These are phyloP conservation scores for Ampelocalamus luodianensis DNA, from an alignment of 176 grass and related monocot species.

Conservation along the genomic window DNA sequence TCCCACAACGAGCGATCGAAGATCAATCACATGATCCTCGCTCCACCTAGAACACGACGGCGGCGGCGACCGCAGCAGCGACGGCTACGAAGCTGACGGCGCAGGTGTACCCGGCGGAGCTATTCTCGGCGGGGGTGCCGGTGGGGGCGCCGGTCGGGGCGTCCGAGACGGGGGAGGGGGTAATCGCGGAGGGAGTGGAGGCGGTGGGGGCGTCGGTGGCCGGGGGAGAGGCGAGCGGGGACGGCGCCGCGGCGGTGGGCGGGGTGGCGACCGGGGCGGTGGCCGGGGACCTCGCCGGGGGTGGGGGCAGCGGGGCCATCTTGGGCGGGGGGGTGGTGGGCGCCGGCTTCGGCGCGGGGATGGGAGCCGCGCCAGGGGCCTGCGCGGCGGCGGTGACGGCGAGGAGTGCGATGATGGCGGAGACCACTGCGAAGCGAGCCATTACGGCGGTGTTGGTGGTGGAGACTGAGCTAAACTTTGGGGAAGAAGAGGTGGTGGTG, in stretches of 20 bases:
- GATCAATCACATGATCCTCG: background rate
- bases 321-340: constrained; percentile 45
- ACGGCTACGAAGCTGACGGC: constrained; percentile 46
- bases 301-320: constrained; percentile 50
- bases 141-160: background rate
- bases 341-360: constrained; percentile 6
- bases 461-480: background rate
- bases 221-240: constrained; percentile 44
- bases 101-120: constrained; percentile 15
- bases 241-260: constrained; percentile 29
- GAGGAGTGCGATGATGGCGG: constrained; percentile 25
- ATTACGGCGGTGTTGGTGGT: background rate
- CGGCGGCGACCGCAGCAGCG: constrained; percentile 49
- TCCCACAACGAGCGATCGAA: background rate
- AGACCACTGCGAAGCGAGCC: constrained; percentile 51
- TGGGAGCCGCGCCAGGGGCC: constrained; percentile 22
- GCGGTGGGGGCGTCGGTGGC: constrained; percentile 7
- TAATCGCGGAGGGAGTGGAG: constrained; percentile 24
- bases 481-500: background rate
- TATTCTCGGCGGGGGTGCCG: background rate
- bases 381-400: constrained; percentile 31
- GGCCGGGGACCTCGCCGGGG: constrained; percentile 44
- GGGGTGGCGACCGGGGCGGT: constrained; percentile 36
- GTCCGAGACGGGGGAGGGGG: constrained; percentile 6
- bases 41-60: constrained; percentile 48